These are phyloP conservation scores for Fusarium lyarnte DNA, from an alignment of 2,329 filamentous ascomycete species.

Conservation along the genomic window DNA sequence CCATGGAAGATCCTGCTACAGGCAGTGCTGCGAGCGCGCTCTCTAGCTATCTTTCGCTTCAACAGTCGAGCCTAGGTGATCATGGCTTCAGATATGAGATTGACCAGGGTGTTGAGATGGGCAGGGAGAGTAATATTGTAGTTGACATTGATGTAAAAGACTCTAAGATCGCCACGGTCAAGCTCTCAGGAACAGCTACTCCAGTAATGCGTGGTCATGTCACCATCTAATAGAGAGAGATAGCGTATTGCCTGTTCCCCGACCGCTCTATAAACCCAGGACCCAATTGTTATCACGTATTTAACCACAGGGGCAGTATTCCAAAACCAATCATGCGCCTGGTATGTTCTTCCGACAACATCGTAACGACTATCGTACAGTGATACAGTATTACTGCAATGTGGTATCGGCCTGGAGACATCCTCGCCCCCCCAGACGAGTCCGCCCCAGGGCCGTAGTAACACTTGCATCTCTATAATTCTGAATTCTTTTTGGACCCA, in stretches of 20 bases:
- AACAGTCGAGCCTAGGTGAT: constrained; percentile 47
- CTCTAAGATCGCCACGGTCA: constrained; percentile 44
- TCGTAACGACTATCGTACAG: constrained; percentile 50
- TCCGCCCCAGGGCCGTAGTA: constrained; percentile 16
- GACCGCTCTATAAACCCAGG: background rate
- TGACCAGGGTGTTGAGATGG: constrained; percentile 76
- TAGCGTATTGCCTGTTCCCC: background rate
- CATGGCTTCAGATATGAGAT: constrained; percentile 58
- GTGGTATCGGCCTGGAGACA: constrained; percentile 23
- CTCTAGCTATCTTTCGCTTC: constrained; percentile 61
- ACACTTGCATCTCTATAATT: constrained; percentile 43
- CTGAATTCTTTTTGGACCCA: constrained; percentile 42
- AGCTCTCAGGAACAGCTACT: constrained; percentile 48
- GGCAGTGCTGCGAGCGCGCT: constrained; percentile 71
- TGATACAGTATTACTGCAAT: constrained; percentile 50
- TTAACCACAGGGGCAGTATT: background rate
- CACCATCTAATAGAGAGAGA: constrained; percentile 33
- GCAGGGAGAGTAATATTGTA: constrained; percentile 62
- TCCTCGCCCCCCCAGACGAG: constrained; percentile 43
- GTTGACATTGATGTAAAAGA: constrained; percentile 55
- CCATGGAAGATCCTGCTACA: constrained; percentile 68
- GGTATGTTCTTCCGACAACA: constrained; percentile 42
- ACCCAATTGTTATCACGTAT: background rate
- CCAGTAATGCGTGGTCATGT: constrained; percentile 50
- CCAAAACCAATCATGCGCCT: constrained; percentile 41